A percentile compares a stretch with the other conserved stretches of the same genome.
Conservation (phyloP, 371 early-diverging fungal species). For the Mortierella polycephala region DNA sequence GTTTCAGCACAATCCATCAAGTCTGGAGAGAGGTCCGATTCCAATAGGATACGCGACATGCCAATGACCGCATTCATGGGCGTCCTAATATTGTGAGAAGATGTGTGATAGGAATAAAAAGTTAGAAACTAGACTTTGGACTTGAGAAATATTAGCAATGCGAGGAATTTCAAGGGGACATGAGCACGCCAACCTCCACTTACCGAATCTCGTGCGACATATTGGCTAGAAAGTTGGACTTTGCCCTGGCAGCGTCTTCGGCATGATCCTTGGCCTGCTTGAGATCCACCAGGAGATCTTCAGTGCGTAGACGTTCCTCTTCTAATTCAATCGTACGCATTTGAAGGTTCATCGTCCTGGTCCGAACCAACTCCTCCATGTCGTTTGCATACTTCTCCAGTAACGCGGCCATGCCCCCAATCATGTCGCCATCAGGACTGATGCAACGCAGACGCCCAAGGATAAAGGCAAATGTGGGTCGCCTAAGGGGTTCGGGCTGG, state of each 20-base stretch:
- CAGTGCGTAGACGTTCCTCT: constrained; percentile 59
- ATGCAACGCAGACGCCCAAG: constrained; percentile 55
- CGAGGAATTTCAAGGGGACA: background rate
- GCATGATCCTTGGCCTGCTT: constrained; percentile 62
- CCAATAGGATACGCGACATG: constrained; percentile 72
- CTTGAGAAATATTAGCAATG: background rate
- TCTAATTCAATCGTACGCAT: constrained; percentile 62
- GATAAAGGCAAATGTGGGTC: constrained; percentile 57
- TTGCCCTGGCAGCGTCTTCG: constrained; percentile 63
- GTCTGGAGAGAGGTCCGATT: constrained; percentile 69
- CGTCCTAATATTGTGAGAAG: constrained; percentile 35
- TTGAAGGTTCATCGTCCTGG: constrained; percentile 62
- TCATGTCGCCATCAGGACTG: constrained; percentile 61
- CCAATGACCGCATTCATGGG: constrained; percentile 72
- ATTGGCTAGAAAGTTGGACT: constrained; percentile 67
- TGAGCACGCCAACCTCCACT: background rate
- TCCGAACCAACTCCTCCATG: constrained; percentile 63
- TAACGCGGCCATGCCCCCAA: constrained; percentile 65
- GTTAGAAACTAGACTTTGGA: background rate
- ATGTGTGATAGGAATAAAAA: background rate
- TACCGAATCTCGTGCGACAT: constrained; percentile 68
- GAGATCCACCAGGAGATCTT: constrained; percentile 54
- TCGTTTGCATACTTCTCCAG: constrained; percentile 65
- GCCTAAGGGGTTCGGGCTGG: constrained; percentile 44
- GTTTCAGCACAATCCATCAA: constrained; percentile 75